Evolutionary conservation across 1,284 basidiomycete genomes (phyloP).

Genomic region (Phylloboletellus chloephorus): DNA sequence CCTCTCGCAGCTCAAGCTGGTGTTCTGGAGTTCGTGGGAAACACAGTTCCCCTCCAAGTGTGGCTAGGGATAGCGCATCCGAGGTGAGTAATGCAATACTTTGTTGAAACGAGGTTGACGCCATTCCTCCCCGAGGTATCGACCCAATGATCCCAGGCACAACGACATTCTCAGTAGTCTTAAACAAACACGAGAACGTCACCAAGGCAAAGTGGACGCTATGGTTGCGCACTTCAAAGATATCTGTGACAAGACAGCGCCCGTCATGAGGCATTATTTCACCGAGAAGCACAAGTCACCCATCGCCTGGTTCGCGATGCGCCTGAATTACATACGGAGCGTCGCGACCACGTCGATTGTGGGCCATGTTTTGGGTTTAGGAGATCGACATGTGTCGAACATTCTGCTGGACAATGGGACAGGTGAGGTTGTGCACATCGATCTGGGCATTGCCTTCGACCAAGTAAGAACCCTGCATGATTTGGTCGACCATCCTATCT

Average conservation of each 20-base stretch:
- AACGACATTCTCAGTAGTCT: slow-evolving; percentile 21
- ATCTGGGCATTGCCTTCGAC: slow-evolving; percentile 95
- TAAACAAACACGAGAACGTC: slow-evolving; percentile 28
- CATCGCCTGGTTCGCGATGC: slow-evolving; percentile 90
- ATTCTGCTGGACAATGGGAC: slow-evolving; percentile 82
- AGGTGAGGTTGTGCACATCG: slow-evolving; percentile 92
- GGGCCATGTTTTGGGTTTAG: slow-evolving; percentile 88
- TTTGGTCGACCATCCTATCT: too few relatives aligned
- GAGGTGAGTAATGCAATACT: slow-evolving; percentile 38
- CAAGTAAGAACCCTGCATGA: slow-evolving; percentile 50
- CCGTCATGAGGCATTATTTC: slow-evolving; percentile 94
- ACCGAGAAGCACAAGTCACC: slow-evolving; percentile 85
- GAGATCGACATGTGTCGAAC: slow-evolving; percentile 91
- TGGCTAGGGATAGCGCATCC: slow-evolving; percentile 65
- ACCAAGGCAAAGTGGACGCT: slow-evolving; percentile 28
- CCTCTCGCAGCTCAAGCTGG: slow-evolving; percentile 81
- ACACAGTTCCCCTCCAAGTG: slow-evolving; percentile 63
- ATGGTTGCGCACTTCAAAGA: slow-evolving; percentile 48
- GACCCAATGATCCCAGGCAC: slow-evolving; percentile 33
- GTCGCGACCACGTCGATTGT: slow-evolving; percentile 94
- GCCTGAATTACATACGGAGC: slow-evolving; percentile 85
- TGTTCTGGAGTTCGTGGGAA: slow-evolving; percentile 86
- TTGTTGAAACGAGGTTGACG: slow-evolving; percentile 27
- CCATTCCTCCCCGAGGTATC: slow-evolving; percentile 34
- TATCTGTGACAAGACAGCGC: slow-evolving; percentile 59